Conservation (phyloP, 495 filamentous ascomycete species). For the Daldinia bambusicola region DNA sequence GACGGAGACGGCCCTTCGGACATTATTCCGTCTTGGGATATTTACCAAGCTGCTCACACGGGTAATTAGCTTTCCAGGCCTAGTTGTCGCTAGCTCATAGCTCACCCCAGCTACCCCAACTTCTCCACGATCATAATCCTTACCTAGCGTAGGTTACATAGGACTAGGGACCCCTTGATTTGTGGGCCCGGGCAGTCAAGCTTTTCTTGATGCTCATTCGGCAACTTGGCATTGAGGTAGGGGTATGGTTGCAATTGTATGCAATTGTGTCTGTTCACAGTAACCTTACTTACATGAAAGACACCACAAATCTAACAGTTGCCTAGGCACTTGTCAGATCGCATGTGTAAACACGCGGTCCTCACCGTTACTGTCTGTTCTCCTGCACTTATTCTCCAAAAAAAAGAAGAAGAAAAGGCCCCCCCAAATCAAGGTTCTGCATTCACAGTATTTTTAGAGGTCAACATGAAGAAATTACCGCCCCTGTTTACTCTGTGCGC, state of each 20-base stretch:
- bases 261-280: conserved; percentile 20
- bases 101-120: conserved; percentile 39
- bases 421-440: not conserved
- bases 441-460: not conserved
- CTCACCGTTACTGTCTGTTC: not conserved
- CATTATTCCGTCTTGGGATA: conserved; percentile 37
- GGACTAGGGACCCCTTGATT: conserved; percentile 17
- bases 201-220: conserved; percentile 34
- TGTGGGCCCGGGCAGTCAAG: conserved; percentile 28
- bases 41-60: conserved; percentile 36
- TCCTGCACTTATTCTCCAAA: not conserved
- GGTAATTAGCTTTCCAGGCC: conserved; percentile 30
- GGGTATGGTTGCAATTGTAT: conserved; percentile 25
- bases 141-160: conserved; percentile 21
- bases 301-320: conserved; percentile 3
- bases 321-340: conserved; percentile 2
- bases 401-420: no score
- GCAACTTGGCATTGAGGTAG: conserved; percentile 16
- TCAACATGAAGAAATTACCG: not conserved
- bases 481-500: not conserved
- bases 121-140: conserved; percentile 37
- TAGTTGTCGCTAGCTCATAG: conserved; percentile 25
- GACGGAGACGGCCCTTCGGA: conserved; percentile 30
- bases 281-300: conserved; percentile 16
- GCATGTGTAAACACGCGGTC: not conserved